Base-by-base conservation (phyloP, 2,329 filamentous ascomycete species). In the Emydomyces testavorans region DNA sequence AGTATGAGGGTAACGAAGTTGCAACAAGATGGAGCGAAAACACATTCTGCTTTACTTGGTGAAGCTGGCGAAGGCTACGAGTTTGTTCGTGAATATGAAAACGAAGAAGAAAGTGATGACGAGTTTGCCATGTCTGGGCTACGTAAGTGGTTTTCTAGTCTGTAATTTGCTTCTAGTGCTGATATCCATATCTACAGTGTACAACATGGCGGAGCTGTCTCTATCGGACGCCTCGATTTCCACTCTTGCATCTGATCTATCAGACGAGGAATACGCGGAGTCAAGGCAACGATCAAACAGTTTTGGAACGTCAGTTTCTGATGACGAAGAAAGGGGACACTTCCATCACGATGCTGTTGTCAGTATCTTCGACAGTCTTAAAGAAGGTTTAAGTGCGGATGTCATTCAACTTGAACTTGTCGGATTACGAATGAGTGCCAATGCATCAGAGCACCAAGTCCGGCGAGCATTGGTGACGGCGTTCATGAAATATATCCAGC, bases 331-430 rank as follows among this genome's bases (percentile, higher is more conserved):
- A 44, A 65, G 74, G 18, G 73, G 76, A 50, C 73, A 80, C 50
- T 96, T 96, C 74, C 85, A 94, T 62, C 75, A 82, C 52, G 90
- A 95, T 60, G 90, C 90, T 21, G 85, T 90, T 2, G 75, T 81
- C 54, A 90, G 86, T 52, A 77, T 96, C n/a, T 76, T 89, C 52
- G 89, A 95, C 59, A 85, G 87, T 20, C 74, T 96, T 35, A 82
- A 83, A 44, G 77, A 79, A 51, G 83, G 81, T 18, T 71, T 79
- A 42, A 77, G 78, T 11, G 78, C 80, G 8, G 85, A 93, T 61
- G 92, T 94, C 54, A 89, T 94, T 59, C 87, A 90, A 62, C 77
- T 96, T 28, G 92, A 98, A 63, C 84, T 98, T 53, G 94, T 89
- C 71, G 85, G 87, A 39, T 74, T 96, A n/a, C 83, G 90, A 8